Conservation (phyloP, 2,329 filamentous ascomycete genomes). For the Phaeosphaeria sp. region DNA sequence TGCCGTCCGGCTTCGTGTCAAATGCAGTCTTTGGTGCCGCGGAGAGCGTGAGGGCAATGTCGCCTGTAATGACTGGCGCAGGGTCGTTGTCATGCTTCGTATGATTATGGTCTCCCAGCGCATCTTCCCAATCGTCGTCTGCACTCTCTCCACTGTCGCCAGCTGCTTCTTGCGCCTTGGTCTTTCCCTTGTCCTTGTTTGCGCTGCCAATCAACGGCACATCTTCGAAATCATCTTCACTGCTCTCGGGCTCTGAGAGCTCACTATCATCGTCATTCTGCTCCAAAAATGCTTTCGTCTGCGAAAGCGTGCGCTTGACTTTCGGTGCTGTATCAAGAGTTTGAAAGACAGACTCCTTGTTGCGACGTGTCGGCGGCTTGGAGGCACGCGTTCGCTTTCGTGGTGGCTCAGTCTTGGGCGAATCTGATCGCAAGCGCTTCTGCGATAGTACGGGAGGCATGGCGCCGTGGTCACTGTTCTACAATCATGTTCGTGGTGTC, state of each 20-base stretch:
- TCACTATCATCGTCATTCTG: conserved; percentile 50
- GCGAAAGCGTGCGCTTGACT: conserved; percentile 37
- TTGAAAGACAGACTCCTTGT: conserved; percentile 53
- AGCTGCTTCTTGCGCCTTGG: conserved; percentile 29
- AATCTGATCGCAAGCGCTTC: conserved; percentile 65
- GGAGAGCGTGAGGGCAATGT: conserved; percentile 74
- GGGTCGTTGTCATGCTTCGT: conserved; percentile 41
- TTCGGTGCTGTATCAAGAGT: conserved; percentile 50
- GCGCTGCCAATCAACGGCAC: conserved; percentile 38
- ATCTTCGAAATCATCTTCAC: conserved; percentile 58
- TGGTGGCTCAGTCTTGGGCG: conserved; percentile 50
- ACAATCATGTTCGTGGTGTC: not conserved
- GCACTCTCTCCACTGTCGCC: conserved; percentile 46
- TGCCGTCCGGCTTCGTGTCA: conserved; percentile 59
- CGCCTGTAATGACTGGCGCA: conserved; percentile 62
- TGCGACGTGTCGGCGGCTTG: conserved; percentile 23
- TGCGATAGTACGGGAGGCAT: conserved; percentile 75
- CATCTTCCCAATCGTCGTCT: conserved; percentile 50
- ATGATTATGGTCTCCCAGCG: conserved; percentile 45
- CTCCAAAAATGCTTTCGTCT: conserved; percentile 48
- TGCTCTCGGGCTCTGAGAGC: conserved; percentile 51
- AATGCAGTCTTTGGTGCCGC: conserved; percentile 30
- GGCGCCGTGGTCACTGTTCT: not conserved
- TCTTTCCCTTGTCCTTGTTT: conserved; percentile 50
- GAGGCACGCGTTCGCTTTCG: conserved; percentile 31